These are phyloP conservation scores for Saccharum officinarum DNA, from an alignment of 176 grass and related monocot genomes.

Conservation along the genomic window DNA sequence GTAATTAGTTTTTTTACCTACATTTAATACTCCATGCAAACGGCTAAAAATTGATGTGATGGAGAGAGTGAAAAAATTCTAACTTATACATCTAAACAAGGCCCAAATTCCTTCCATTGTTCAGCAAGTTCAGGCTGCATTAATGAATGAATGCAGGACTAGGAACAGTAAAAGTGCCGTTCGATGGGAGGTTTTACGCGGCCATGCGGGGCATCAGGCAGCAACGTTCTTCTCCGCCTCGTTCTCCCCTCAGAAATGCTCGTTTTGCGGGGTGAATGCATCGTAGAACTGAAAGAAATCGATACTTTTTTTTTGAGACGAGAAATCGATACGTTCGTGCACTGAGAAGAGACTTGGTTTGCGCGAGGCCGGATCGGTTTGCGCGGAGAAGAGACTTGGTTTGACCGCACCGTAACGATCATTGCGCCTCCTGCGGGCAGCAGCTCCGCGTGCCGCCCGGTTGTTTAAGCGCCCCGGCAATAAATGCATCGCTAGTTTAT, in stretches of 20 bases:
- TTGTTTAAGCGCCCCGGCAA: neutral
- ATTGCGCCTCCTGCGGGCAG: neutral
- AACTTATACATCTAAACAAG: too few species aligned
- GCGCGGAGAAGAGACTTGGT: constrained; percentile 19
- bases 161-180: constrained; percentile 4
- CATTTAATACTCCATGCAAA: too few species aligned
- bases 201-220: neutral
- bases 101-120: too few species aligned
- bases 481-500: constrained; percentile 33
- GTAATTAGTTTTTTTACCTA: too few species aligned
- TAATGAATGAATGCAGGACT: too few species aligned
- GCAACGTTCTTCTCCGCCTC: constrained; percentile 1
- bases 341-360: constrained; percentile 32
- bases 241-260: neutral
- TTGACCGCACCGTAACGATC: constrained; percentile 34
- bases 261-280: neutral
- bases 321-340: constrained; percentile 24
- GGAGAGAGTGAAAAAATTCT: too few species aligned
- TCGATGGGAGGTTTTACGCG: neutral
- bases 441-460: neutral
- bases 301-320: neutral
- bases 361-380: neutral
- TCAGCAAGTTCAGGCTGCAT: too few species aligned
- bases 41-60: too few species aligned
- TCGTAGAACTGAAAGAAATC: constrained; percentile 14